Conservation (phyloP, 768 basidiomycete species). For the Lactarius vividus region DNA sequence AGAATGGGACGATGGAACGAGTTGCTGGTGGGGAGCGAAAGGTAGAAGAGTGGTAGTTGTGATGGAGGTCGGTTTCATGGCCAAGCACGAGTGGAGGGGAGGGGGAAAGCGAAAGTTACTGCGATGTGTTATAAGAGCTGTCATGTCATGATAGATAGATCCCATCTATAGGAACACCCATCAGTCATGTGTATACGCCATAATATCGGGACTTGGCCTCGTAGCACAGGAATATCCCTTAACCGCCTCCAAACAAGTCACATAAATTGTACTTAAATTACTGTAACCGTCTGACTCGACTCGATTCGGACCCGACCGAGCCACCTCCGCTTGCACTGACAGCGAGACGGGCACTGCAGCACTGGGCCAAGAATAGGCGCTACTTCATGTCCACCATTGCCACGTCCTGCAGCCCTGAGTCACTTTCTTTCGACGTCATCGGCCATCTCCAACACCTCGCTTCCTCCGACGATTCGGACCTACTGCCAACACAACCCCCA, state of each 20-base stretch:
- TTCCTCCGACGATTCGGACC: conserved; percentile 32
- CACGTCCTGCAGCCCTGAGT: not conserved
- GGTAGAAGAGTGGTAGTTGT: conserved; percentile 22
- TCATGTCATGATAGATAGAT: not conserved
- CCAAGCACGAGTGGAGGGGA: not conserved
- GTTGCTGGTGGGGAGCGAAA: conserved; percentile 18
- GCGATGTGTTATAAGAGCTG: not conserved
- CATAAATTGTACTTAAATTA: not conserved
- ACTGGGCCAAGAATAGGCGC: too few relatives aligned
- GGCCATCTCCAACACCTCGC: conserved; percentile 64
- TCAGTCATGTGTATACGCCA: conserved; percentile 8
- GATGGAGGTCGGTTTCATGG: conserved; percentile 12
- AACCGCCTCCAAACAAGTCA: not conserved
- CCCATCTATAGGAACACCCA: conserved; percentile 5
- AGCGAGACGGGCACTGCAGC: too few relatives aligned
- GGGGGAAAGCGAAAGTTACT: not conserved
- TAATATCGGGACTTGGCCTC: not conserved
- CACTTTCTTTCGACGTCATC: conserved; percentile 44
- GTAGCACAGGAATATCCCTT: not conserved
- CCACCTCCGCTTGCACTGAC: not conserved
- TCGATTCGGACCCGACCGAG: not conserved
- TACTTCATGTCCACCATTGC: not conserved
- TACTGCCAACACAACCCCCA: conserved; percentile 54
- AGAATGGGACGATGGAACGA: not conserved
- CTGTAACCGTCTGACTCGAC: not conserved